A percentile compares a stretch with the other conserved stretches of the same genome.
These are phyloP conservation scores for Microascus cirrosus DNA, from an alignment of 2,329 filamentous ascomycete species.

Conservation along the genomic window DNA sequence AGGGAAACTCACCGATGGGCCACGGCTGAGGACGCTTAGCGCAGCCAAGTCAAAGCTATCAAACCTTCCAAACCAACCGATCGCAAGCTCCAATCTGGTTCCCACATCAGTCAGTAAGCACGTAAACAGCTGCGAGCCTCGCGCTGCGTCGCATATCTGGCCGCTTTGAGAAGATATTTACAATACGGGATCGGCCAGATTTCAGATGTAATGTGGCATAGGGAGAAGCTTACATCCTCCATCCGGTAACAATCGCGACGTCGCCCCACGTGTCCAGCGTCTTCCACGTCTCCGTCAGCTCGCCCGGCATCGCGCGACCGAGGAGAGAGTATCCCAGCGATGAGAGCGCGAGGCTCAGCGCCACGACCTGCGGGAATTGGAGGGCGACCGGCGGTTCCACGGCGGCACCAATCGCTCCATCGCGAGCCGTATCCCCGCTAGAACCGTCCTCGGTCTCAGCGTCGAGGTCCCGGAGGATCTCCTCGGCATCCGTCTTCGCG, in stretches of 20 bases:
- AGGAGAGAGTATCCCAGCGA: slow-evolving; percentile 52
- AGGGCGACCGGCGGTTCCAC: slow-evolving; percentile 28
- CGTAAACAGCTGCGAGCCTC: background rate
- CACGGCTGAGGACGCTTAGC: slow-evolving; percentile 59
- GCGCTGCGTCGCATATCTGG: background rate
- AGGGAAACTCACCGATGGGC: slow-evolving; percentile 49
- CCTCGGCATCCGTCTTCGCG: background rate
- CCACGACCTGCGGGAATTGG: slow-evolving; percentile 41
- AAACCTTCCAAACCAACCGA: slow-evolving; percentile 64
- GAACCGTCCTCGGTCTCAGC: background rate
- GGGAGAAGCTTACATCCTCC: slow-evolving; percentile 38
- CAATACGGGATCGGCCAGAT: background rate
- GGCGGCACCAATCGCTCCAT: background rate
- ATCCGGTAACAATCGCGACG: slow-evolving; percentile 29
- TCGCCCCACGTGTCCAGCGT: slow-evolving; percentile 51
- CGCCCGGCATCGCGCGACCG: slow-evolving; percentile 47
- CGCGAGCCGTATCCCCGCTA: background rate
- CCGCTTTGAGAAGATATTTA: background rate
- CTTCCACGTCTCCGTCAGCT: slow-evolving; percentile 58
- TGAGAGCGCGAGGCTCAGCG: slow-evolving; percentile 50
- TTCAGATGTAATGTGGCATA: background rate
- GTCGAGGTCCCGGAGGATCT: background rate
- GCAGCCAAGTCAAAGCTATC: slow-evolving; percentile 61
- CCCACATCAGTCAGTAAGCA: slow-evolving; percentile 3
- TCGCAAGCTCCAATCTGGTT: slow-evolving; percentile 54